Evolutionary conservation across 2,329 filamentous ascomycete genomes (phyloP), one percentile per base, ranked within the genome.

Genomic region (Colletotrichum acutatum): DNA sequence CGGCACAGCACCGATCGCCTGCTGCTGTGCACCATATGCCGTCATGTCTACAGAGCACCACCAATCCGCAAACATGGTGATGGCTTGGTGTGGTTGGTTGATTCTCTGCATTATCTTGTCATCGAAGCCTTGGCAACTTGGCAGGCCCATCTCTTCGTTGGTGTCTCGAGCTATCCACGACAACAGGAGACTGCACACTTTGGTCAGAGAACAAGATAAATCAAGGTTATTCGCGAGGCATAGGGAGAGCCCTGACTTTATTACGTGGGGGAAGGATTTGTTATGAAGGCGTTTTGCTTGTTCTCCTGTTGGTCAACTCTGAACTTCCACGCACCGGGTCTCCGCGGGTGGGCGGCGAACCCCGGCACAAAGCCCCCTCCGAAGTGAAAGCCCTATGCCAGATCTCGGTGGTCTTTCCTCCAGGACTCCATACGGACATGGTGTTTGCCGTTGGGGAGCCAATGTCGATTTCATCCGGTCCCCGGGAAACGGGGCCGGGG

Each of bases 391-490:
- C 19, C 7, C 19, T 12, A 34, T 34, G 32, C 42, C 42, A 19
- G 42, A 19, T 34, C 14, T 16, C 42, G 60, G 26, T 14, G 37
- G 19, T 52, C 9, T 30, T 49, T 11, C 19, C 8, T 34, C 24
- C 16, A 16, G 57, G 16, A 42, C 5, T 7, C 16, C 37, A 42
- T 42, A 42, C 37, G 37, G 16, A 16, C 37, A 42, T 24, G 11
- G 9, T 24, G 46, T 54, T 58, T 19, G 34, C n/a, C 66, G 30
- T 16, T 9, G 28, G 28, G 12, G 37, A 63, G 66, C 30, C 66
- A 68, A 64, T 63, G 57, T 34, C 49, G 16, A 68, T 58, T 42
- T 68, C 66, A 64, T n/a, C n/a, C 7, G 12, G 37, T 19, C 32
- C 14, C 9, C 12, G 8, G 26, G 37, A 16, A 49, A 49, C 12